A percentile compares a stretch with the other conserved stretches of the same genome.
Conservation (phyloP, 202 grass and related monocot genomes). For the Setaria viridis region DNA sequence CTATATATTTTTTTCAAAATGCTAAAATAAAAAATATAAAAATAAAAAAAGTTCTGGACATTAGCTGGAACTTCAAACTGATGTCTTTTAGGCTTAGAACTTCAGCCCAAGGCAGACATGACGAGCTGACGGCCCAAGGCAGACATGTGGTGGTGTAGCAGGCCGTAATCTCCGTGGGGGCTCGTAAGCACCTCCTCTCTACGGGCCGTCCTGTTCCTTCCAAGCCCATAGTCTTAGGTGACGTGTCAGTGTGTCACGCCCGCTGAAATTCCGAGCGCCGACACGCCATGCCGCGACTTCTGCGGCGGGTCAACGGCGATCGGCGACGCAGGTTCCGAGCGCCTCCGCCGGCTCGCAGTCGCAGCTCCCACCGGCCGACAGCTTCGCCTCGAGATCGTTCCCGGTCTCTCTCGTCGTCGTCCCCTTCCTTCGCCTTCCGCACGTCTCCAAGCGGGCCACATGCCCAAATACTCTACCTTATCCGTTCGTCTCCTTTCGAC, state of each 20-base stretch:
- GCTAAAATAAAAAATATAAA: too few species aligned
- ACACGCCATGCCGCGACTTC: not conserved
- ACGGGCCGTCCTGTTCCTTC: not conserved
- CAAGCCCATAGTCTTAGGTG: not conserved
- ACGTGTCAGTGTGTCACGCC: not conserved
- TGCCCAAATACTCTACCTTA: not conserved
- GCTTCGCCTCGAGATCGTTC: constrained; percentile 6
- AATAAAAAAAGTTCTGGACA: too few species aligned
- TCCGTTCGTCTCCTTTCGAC: not conserved
- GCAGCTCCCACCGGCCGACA: too few species aligned
- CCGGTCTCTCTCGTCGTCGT: not conserved
- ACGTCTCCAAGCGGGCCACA: not conserved
- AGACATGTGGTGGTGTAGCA: too few species aligned
- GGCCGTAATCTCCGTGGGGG: too few species aligned
- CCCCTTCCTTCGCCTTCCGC: not conserved
- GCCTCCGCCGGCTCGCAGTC: not conserved
- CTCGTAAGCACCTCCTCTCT: too few species aligned
- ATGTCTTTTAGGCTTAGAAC: too few species aligned
- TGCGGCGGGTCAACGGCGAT: not conserved
- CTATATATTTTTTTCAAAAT: too few species aligned
- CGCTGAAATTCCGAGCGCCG: not conserved
- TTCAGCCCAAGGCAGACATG: too few species aligned
- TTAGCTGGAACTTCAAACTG: too few species aligned
- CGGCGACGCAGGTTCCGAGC: not conserved
- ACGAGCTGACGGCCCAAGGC: too few species aligned